Evolutionary conservation across 2,329 filamentous ascomycete species (phyloP).

Genomic region (Cryphonectria nitschkei): DNA sequence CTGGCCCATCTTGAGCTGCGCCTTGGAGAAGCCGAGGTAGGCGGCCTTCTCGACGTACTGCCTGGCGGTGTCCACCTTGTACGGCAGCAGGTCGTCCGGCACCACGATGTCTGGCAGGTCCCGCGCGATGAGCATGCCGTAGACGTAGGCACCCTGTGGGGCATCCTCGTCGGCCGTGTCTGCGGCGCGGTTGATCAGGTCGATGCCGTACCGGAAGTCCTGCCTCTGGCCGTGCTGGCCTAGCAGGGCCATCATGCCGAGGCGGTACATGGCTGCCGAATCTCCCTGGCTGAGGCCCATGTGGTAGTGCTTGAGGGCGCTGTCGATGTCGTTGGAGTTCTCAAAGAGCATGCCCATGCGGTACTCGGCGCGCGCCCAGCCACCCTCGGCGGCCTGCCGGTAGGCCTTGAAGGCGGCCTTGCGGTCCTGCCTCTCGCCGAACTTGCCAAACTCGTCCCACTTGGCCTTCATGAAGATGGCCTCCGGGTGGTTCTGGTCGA

Average conservation of each 20-base stretch:
- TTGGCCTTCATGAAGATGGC: conserved; percentile 93
- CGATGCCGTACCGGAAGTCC: conserved; percentile 76
- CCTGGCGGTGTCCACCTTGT: conserved; percentile 73
- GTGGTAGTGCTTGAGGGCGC: conserved; percentile 90
- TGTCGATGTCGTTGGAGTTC: conserved; percentile 87
- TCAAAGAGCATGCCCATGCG: conserved; percentile 98
- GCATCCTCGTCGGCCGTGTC: conserved; percentile 93
- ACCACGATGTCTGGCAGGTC: conserved; percentile 90
- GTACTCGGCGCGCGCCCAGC: conserved; percentile 89
- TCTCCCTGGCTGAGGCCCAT: conserved; percentile 78
- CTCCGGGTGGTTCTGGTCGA: conserved; percentile 89
- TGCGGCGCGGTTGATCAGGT: conserved; percentile 82
- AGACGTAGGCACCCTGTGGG: conserved; percentile 92
- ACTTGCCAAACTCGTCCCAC: conserved; percentile 98
- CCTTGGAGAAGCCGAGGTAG: conserved; percentile 93
- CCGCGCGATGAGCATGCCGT: conserved; percentile 89
- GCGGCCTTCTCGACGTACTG: conserved; percentile 96
- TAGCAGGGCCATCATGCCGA: conserved; percentile 97
- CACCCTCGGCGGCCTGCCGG: conserved; percentile 80
- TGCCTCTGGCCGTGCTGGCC: conserved; percentile 90
- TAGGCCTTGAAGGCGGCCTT: conserved; percentile 92
- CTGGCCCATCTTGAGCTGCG: conserved; percentile 95
- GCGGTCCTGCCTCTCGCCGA: conserved; percentile 87
- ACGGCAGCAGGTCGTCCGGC: conserved; percentile 70
- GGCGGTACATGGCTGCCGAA: conserved; percentile 81